Evolutionary conservation across 768 basidiomycete species (phyloP).

Genomic region (Trametes gibbosa): DNA sequence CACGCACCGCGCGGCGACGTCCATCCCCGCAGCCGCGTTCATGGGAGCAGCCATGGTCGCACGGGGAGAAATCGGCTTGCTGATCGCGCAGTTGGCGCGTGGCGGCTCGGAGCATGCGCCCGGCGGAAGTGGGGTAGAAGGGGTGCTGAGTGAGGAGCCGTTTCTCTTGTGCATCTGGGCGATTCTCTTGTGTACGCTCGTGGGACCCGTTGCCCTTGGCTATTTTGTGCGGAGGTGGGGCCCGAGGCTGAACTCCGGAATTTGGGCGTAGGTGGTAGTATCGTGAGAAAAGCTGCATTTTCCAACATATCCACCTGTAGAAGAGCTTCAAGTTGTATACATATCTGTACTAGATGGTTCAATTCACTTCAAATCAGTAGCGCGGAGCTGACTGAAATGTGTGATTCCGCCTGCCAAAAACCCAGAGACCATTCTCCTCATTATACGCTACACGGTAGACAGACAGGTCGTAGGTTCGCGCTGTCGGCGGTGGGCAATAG

Average conservation of each 20-base stretch:
- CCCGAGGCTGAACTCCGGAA: conserved; percentile 2
- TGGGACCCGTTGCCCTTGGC: conserved; percentile 32
- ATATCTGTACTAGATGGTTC: no score
- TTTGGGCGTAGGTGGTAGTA: not conserved
- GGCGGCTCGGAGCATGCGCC: not conserved
- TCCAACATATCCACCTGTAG: no score
- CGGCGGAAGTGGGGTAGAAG: conserved; percentile 23
- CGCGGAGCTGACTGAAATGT: no score
- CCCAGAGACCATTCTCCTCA: no score
- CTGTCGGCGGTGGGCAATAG: no score
- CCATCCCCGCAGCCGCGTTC: conserved; percentile 20
- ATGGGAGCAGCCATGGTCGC: conserved; percentile 55
- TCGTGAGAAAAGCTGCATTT: no score
- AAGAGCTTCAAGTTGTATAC: no score
- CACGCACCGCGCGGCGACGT: not conserved
- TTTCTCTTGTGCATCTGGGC: conserved; percentile 45
- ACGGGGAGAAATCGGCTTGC: conserved; percentile 66
- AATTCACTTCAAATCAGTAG: no score
- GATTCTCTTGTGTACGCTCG: conserved; percentile 42
- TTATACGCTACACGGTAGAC: no score
- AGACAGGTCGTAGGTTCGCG: no score
- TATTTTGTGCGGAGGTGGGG: conserved; percentile 22
- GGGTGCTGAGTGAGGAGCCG: conserved; percentile 32
- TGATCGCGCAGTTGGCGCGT: conserved; percentile 49
- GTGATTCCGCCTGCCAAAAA: no score